Evolutionary conservation across 768 basidiomycete species (phyloP), one percentile per base, ranked within the genome.

Genomic region (Tylopilus vinaceipallidus): DNA sequence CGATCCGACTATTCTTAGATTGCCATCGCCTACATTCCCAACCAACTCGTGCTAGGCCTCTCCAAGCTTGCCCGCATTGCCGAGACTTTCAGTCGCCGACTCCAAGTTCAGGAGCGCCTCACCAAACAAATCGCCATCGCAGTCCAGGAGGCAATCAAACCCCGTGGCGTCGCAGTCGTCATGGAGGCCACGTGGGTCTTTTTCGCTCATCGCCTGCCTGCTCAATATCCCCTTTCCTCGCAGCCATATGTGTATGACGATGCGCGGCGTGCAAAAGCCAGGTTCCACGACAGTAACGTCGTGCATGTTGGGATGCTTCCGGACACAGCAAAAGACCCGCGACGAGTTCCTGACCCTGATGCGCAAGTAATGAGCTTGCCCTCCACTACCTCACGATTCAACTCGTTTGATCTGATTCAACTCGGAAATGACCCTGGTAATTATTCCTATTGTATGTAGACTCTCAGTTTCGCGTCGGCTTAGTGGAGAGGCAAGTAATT

Each of bases 201-300:
- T n/a, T 35, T 42, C 45, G 11, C 52, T 44, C n/a, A 38, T 50
- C 27, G 32, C 44, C 45, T 47, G 32, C 48, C 39, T 13, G 46
- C 59, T 57, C 34, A 46, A n/a, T 45, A 26, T 33, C 50, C 47
- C 50, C 19, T 32, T 45, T 50, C n/a, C 42, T 39, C 30, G 6
- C 62, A 95, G 92, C 20, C 95, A 98, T 71, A 80, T 98, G 69
- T 98, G 95, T 66, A 99, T 99, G 97, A 94, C 95, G 3, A 98
- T 98, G 95, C 88, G 97, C 54, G 97, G 97, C 46, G 97, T 99
- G 9, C 97, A 99, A 72, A 99, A 99, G 71, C 95, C 95, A 3
- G 97, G 97, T 22, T 80, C 95, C 7, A 82, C 89, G 20, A 99
- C 97, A 1, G 88, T 94, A 38, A 99, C 97, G 6, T 94, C 91